phyloP scores from a whole-genome alignment of 2,329 filamentous ascomycete species.

The Balansia obtecta region DNA sequence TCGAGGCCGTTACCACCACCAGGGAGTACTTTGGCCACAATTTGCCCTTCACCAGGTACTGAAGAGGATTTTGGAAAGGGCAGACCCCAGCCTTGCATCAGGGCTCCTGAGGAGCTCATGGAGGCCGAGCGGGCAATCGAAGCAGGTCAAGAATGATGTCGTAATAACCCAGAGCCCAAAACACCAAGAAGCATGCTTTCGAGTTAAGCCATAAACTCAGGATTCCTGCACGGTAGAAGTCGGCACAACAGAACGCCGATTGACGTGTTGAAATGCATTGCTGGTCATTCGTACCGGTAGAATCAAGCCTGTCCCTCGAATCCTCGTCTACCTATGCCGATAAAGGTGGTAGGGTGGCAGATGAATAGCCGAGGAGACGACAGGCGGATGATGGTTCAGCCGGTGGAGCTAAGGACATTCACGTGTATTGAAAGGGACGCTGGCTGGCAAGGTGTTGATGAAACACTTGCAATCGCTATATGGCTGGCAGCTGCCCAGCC shows the following conservation, averaged over 20 bases:
- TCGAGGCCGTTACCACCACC: constrained; percentile 59
- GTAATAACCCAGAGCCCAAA: neutral
- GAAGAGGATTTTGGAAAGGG: constrained; percentile 68
- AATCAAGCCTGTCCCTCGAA: neutral
- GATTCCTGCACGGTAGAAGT: neutral
- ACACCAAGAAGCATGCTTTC: neutral
- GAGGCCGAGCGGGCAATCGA: too few relatives aligned
- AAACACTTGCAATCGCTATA: too few relatives aligned
- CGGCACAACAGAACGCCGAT: neutral
- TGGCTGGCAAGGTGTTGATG: too few relatives aligned
- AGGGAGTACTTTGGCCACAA: constrained; percentile 62
- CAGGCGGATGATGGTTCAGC: neutral
- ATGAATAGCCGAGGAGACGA: neutral
- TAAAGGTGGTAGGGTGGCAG: neutral
- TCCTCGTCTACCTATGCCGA: neutral
- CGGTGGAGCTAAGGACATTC: neutral
- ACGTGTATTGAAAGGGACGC: too few relatives aligned
- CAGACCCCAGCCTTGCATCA: constrained; percentile 14
- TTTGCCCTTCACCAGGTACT: constrained; percentile 63
- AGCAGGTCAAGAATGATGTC: neutral
- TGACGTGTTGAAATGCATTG: neutral
- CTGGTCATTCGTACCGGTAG: neutral
- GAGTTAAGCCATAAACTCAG: neutral
- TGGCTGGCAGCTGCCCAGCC: too few relatives aligned
- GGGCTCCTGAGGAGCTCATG: constrained; percentile 1